Evolutionary conservation across 2,329 filamentous ascomycete species (phyloP).

Genomic region (Pseudocercospora eumusae): DNA sequence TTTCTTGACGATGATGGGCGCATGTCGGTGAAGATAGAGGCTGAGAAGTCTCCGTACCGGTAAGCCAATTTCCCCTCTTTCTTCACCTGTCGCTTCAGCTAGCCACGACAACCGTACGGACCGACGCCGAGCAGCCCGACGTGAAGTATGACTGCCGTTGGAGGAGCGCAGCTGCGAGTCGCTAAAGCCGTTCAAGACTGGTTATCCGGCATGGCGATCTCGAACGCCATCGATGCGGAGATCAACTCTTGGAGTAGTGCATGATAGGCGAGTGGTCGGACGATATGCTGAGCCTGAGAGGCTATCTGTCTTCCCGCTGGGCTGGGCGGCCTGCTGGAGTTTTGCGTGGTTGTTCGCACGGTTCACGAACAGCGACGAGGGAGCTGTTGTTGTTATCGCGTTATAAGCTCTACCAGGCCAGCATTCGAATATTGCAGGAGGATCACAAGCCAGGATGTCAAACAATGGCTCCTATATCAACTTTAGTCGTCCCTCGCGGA

Average conservation of each 20-base stretch:
- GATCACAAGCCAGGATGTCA: not conserved
- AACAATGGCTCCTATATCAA: slow-evolving; percentile 20
- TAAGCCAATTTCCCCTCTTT: not conserved
- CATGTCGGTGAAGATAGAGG: too few species aligned
- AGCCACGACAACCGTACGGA: not conserved
- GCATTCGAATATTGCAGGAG: not conserved
- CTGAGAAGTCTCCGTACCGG: too few species aligned
- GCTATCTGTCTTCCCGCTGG: not conserved
- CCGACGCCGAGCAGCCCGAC: not conserved
- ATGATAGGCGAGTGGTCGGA: not conserved
- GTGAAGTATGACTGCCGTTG: not conserved
- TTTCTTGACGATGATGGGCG: too few species aligned
- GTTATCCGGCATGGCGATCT: slow-evolving; percentile 6
- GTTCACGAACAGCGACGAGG: not conserved
- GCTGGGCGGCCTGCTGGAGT: too few species aligned
- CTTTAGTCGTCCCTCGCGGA: slow-evolving; percentile 26
- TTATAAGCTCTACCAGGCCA: not conserved
- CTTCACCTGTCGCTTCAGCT: not conserved
- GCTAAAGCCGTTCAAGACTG: not conserved
- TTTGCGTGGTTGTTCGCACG: not conserved
- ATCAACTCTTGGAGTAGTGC: not conserved
- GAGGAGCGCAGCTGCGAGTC: not conserved
- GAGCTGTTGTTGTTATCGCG: not conserved
- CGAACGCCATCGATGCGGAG: slow-evolving; percentile 8
- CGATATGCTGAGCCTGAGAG: not conserved